A percentile compares a stretch with the other conserved stretches of the same genome.
Evolutionary conservation across 441 rosid genomes (phyloP).

Genomic region (Codiaeum variegatum): DNA sequence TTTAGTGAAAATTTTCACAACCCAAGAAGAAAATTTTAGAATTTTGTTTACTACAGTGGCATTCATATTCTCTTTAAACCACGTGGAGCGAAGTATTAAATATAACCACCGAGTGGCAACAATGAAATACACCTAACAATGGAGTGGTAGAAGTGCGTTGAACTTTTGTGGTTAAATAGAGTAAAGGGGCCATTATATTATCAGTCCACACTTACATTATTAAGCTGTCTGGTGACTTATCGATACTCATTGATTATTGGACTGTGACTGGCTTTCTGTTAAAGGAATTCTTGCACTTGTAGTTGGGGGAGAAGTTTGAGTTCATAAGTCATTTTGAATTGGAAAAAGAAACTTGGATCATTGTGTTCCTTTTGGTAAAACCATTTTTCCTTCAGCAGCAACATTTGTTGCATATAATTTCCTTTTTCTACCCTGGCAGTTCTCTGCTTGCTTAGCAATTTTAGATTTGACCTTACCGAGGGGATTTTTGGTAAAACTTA

Average conservation of each 20-base stretch:
- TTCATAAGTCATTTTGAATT: background rate
- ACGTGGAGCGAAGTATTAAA: background rate
- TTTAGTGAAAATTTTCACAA: background rate
- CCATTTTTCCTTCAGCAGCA: background rate
- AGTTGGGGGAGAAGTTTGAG: background rate
- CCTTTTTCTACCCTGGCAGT: background rate
- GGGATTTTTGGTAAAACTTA: too few relatives aligned
- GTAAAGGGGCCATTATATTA: background rate
- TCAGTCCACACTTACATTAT: background rate
- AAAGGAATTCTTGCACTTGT: background rate
- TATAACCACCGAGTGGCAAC: background rate
- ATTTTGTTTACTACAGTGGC: background rate
- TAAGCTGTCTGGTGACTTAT: background rate
- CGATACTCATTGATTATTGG: background rate
- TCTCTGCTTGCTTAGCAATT: background rate
- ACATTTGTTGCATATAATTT: background rate
- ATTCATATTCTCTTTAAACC: background rate
- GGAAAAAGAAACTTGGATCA: background rate
- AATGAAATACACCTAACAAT: background rate
- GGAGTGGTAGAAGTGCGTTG: background rate
- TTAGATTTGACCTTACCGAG: background rate
- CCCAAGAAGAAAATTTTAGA: background rate
- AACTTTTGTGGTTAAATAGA: background rate
- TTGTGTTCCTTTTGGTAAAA: background rate
- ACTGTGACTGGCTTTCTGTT: background rate